Percentiles rank a stretch among this genome's conserved stretches.
Evolutionary conservation across 2,329 filamentous ascomycete genomes (phyloP).

Genomic region (Epichloe sibirici): DNA sequence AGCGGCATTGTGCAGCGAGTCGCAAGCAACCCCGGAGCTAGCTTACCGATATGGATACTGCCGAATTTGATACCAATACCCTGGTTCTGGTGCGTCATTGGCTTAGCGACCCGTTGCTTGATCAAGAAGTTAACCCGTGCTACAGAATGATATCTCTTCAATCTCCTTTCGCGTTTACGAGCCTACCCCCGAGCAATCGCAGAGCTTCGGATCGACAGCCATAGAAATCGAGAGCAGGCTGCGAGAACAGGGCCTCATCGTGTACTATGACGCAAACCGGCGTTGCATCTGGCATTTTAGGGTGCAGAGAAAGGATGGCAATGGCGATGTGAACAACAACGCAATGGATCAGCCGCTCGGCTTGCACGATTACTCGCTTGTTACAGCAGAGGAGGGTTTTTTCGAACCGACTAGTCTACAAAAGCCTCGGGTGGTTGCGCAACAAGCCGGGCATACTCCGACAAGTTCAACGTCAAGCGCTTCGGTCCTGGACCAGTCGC

Average conservation of each 20-base stretch:
- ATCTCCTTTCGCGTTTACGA: constrained; percentile 45
- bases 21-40: constrained; percentile 5
- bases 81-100: constrained; percentile 39
- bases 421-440: constrained; percentile 28
- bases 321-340: constrained; percentile 11
- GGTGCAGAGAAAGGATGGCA: constrained; percentile 30
- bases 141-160: constrained; percentile 43
- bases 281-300: constrained; percentile 44
- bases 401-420: constrained; percentile 38
- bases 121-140: constrained; percentile 7
- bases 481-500: constrained; percentile 25
- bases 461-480: constrained; percentile 32
- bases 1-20: constrained; percentile 2
- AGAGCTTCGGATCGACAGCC: constrained; percentile 32
- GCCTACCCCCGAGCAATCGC: constrained; percentile 29
- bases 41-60: constrained; percentile 46
- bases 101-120: background rate
- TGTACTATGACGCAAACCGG: constrained; percentile 37
- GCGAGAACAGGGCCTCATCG: constrained; percentile 40
- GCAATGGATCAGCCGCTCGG: constrained; percentile 29
- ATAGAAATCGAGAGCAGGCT: constrained; percentile 40
- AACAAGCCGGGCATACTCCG: constrained; percentile 31
- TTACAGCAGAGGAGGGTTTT: constrained; percentile 34
- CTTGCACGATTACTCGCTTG: constrained; percentile 31
- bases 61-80: constrained; percentile 51